phyloP scores from a whole-genome alignment of 2,329 filamentous ascomycete genomes.

The Ascochyta pisi region DNA sequence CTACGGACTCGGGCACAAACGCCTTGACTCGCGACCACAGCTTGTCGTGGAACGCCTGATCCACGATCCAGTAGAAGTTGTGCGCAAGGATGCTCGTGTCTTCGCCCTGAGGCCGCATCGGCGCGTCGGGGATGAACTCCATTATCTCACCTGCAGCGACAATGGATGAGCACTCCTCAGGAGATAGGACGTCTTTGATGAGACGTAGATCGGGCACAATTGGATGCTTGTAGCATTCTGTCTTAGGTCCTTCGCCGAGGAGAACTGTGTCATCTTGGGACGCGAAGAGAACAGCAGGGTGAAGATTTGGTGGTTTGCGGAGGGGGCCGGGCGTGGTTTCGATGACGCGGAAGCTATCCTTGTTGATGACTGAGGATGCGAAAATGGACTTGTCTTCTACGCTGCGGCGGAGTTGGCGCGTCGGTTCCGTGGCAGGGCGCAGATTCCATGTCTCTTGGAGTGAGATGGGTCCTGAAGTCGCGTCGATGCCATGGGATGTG shows the following conservation, averaged over 20 bases:
- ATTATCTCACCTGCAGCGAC: conserved; percentile 71
- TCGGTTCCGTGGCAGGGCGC: conserved; percentile 50
- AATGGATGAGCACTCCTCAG: conserved; percentile 69
- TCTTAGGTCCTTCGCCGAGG: conserved; percentile 55
- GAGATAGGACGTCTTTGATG: conserved; percentile 65
- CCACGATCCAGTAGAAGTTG: conserved; percentile 77
- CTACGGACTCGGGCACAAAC: conserved; percentile 63
- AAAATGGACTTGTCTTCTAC: conserved; percentile 62
- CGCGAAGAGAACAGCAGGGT: conserved; percentile 70
- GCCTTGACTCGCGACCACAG: conserved; percentile 68
- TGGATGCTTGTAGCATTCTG: conserved; percentile 66
- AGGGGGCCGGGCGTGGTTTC: conserved; percentile 66
- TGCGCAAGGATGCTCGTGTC: conserved; percentile 69
- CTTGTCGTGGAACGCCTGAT: conserved; percentile 66
- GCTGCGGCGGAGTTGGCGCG: conserved; percentile 60
- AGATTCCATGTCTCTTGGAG: conserved; percentile 69
- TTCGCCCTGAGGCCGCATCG: conserved; percentile 70
- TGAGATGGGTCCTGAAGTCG: conserved; percentile 58
- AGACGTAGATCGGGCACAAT: conserved; percentile 68
- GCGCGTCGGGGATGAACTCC: conserved; percentile 71
- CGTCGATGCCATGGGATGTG: conserved; percentile 31
- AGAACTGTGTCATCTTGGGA: conserved; percentile 64
- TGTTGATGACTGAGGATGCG: conserved; percentile 36
- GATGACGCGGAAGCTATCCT: conserved; percentile 61
- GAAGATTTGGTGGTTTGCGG: conserved; percentile 72